phyloP scores from a whole-genome alignment of 305 asterid genomes.

The Rubia peregrina region DNA sequence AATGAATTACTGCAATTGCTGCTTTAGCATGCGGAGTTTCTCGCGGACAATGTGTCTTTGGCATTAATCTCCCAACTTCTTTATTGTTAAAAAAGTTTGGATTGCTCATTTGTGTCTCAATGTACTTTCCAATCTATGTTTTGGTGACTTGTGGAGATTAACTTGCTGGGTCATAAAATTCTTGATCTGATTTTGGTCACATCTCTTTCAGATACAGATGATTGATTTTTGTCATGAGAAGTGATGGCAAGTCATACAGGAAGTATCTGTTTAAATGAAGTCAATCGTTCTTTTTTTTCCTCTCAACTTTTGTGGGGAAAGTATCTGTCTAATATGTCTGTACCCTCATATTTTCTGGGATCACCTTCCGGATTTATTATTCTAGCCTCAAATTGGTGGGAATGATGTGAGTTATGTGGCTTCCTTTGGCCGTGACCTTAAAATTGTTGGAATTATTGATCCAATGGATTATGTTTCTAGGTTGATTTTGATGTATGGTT shows the following conservation, averaged over 20 bases:
- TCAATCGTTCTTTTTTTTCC: neutral
- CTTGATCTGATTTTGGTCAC: neutral
- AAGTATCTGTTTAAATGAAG: no score
- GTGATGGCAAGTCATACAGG: neutral
- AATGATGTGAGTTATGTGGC: neutral
- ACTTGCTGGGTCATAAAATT: neutral
- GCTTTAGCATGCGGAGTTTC: neutral
- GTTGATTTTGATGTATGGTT: neutral
- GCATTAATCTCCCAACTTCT: neutral
- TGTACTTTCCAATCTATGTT: neutral
- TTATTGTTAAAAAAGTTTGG: neutral
- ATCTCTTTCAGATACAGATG: neutral
- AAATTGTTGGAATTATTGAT: neutral
- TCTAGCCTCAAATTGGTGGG: neutral
- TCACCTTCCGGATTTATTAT: neutral
- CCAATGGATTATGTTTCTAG: neutral
- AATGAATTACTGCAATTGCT: neutral
- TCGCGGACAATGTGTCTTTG: neutral
- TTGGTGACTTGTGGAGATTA: neutral
- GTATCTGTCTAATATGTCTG: neutral
- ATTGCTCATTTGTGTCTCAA: neutral
- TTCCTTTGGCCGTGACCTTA: neutral
- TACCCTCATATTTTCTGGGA: neutral
- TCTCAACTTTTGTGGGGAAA: neutral
- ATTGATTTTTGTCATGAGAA: neutral